These are phyloP conservation scores for Talaromyces thailandensis DNA, from an alignment of 495 filamentous ascomycete genomes.

Conservation along the genomic window DNA sequence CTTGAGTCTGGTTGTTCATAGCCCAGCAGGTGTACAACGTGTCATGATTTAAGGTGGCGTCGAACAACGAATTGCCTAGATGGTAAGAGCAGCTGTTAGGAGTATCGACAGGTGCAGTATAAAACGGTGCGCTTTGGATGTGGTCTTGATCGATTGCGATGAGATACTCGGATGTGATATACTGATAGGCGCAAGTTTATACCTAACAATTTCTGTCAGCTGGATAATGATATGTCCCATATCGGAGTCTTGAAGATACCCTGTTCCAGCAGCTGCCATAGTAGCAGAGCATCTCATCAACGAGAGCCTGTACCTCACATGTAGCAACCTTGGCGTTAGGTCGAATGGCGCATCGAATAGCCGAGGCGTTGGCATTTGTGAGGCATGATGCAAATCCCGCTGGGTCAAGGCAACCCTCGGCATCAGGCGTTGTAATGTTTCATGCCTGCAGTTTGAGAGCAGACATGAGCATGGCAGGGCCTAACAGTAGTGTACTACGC, in stretches of 20 bases:
- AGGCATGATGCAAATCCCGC: not conserved
- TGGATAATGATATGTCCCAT: too few relatives aligned
- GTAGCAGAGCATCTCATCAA: not conserved
- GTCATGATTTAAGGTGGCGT: not conserved
- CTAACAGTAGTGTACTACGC: not conserved
- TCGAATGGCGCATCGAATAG: not conserved
- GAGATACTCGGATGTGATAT: not conserved
- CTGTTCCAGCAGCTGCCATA: not conserved
- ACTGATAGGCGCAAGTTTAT: not conserved
- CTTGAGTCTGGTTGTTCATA: not conserved
- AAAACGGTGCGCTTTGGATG: not conserved
- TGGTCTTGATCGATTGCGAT: not conserved
- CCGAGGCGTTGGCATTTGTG: not conserved
- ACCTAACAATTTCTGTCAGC: not conserved
- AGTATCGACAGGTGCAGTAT: not conserved
- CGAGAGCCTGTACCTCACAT: not conserved
- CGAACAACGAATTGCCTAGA: not conserved
- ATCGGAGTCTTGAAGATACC: not conserved
- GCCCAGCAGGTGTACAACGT: not conserved
- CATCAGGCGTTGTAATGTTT: not conserved
- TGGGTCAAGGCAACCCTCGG: not conserved
- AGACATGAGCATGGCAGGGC: not conserved
- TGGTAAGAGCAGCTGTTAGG: not conserved
- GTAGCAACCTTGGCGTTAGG: conserved; percentile 9
- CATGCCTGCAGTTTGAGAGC: not conserved